These are phyloP conservation scores for Penicillium argentinense DNA, from an alignment of 495 filamentous ascomycete species.

Conservation along the genomic window DNA sequence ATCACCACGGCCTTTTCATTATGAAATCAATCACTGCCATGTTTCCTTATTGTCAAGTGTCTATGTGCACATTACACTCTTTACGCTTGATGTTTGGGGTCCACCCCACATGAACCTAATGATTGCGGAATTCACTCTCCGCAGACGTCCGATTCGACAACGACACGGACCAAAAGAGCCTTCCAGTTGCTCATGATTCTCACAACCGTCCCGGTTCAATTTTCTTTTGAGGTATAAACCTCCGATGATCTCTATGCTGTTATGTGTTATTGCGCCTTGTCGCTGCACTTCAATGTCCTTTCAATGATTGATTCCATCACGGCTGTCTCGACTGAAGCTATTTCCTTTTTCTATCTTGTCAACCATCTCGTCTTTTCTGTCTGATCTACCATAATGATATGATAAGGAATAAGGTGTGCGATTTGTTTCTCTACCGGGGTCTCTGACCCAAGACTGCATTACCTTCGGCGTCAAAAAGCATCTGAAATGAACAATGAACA, in stretches of 20 bases:
- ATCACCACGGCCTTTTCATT: conserved; percentile 9
- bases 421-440: not conserved
- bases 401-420: not conserved
- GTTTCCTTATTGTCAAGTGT: conserved; percentile 4
- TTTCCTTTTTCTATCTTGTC: not conserved
- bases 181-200: too few species aligned
- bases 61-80: conserved; percentile 1
- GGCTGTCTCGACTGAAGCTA: not conserved
- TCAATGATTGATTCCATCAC: not conserved
- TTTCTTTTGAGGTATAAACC: not conserved
- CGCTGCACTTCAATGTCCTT: not conserved
- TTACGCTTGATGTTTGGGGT: not conserved
- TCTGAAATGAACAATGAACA: conserved; percentile 2
- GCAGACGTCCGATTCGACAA: not conserved
- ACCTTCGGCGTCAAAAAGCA: not conserved
- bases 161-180: not conserved
- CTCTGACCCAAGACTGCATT: not conserved
- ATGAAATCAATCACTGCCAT: conserved; percentile 10
- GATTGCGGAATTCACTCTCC: not conserved
- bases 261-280: not conserved
- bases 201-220: not conserved
- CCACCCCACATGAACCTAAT: not conserved
- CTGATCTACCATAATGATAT: conserved; percentile 2
- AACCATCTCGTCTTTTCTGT: not conserved
- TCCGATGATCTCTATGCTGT: conserved; percentile 1